Evolutionary conservation across 352 stramenopile genomes (phyloP), one percentile per base, ranked within the genome.

Genomic region (Peronospora farinosa): DNA sequence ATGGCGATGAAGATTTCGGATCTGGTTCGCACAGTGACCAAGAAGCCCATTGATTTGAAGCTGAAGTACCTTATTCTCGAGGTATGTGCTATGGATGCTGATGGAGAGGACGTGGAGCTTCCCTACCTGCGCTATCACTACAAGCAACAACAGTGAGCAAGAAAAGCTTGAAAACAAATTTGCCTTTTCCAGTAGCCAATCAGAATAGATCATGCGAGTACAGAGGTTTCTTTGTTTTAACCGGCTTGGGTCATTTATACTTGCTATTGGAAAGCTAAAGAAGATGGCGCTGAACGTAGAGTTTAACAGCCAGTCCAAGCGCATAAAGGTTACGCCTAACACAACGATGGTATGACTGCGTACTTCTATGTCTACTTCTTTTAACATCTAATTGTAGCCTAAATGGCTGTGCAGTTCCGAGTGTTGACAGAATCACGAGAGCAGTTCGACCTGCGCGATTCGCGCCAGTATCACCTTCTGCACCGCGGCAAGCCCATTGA

Each of bases 1-100:
- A 97, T 98, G 88, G 77, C 78, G 19, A 98, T 98, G 95, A 96
- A 89, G 51, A 96, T 98, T 65, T 96, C 88, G 35, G 78, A 98
- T 54, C 76, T 98, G 13, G 91, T 98, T 16, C 78, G 80, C 25
- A 95, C 84, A 15, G 95, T 99, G 33, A 98, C 92, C 16, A 98
- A 98, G 72, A 98, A 97, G 56, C 76, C 91, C 11, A 87, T 98
- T 45, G 89, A 96, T 35, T 46, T 75, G 19, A 97, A 95, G 58
- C 85, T 98, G 59, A 95, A 98, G 54, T 98, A 98, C 56, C 72
- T 98, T 38, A 96, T 96, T 46, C 78, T 98, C 25, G 95, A 98
- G 69, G 78, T 98, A 10, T 98, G 96, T 67, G 89, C 88, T n/a
- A 97, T 95, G 55, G 94, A 98, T 61, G 77, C 86, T 27, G 93